These are phyloP conservation scores for Rubus idaeus DNA, from an alignment of 306 rosid genomes.

Conservation along the genomic window DNA sequence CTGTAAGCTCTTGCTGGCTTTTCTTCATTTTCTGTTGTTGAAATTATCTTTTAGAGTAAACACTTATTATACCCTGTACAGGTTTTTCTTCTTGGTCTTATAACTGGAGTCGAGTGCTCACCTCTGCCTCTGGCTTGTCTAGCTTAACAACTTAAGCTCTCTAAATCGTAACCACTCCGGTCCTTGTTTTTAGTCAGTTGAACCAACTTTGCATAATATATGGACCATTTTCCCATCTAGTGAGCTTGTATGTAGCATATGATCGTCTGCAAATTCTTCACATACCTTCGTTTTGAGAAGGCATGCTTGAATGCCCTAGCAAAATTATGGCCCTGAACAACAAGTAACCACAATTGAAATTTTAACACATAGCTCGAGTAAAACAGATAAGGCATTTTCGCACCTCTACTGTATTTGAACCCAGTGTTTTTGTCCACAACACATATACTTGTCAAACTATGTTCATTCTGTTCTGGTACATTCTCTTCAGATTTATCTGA, in stretches of 20 bases:
- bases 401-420: conserved; percentile 1
- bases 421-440: not conserved
- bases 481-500: not conserved
- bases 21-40: not conserved
- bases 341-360: not conserved
- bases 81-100: too few relatives aligned
- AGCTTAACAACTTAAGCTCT: too few relatives aligned
- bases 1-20: conserved; percentile 48
- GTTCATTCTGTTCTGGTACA: not conserved
- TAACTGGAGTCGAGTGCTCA: too few relatives aligned
- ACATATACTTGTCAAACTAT: not conserved
- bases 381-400: not conserved
- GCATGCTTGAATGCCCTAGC: not conserved
- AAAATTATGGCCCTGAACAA: not conserved
- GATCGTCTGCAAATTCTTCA: not conserved
- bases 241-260: not conserved
- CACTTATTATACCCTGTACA: too few relatives aligned
- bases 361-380: not conserved
- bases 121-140: too few relatives aligned
- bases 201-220: not conserved
- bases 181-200: too few relatives aligned
- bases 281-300: not conserved
- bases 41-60: not conserved
- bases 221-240: not conserved
- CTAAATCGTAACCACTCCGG: too few relatives aligned